Conservation (phyloP, 345 rosid genomes). For the Reutealis trisperma region DNA sequence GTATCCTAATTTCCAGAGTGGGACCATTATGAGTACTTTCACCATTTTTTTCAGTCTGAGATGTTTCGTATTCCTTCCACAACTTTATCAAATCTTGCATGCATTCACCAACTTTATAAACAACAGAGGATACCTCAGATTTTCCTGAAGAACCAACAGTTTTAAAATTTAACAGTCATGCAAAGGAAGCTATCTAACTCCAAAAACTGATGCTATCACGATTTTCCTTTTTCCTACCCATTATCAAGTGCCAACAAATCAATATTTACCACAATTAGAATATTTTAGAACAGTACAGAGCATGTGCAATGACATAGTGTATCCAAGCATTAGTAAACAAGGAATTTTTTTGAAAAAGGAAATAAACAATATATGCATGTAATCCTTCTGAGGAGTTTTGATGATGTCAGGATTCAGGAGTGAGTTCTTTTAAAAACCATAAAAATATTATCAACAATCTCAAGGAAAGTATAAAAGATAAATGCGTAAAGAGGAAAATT, state of each 20-base stretch:
- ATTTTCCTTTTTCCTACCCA: not conserved
- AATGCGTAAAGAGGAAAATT: too few species aligned
- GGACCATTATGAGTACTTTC: slow-evolving; percentile 72
- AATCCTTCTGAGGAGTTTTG: not conserved
- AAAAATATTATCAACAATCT: not conserved
- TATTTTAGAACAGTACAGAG: not conserved
- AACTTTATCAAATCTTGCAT: slow-evolving; percentile 96
- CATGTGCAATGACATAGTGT: not conserved
- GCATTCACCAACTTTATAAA: slow-evolving; percentile 98
- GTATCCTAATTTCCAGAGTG: slow-evolving; percentile 91
- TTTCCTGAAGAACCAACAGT: slow-evolving; percentile 67
- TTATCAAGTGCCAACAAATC: not conserved
- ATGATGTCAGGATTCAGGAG: not conserved
- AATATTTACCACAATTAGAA: not conserved
- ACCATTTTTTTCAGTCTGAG: slow-evolving; percentile 72
- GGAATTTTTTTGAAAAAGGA: not conserved
- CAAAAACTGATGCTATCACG: not conserved
- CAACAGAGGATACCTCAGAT: slow-evolving; percentile 77
- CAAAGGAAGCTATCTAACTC: not conserved
- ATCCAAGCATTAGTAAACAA: not conserved
- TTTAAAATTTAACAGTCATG: slow-evolving; percentile 15
- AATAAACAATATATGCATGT: not conserved
- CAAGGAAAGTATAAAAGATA: not conserved
- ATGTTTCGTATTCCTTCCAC: slow-evolving; percentile 81
- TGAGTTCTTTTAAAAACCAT: not conserved